Evolutionary conservation across 2,329 filamentous ascomycete species (phyloP).

Genomic region (Sclerotiophoma versabilis): DNA sequence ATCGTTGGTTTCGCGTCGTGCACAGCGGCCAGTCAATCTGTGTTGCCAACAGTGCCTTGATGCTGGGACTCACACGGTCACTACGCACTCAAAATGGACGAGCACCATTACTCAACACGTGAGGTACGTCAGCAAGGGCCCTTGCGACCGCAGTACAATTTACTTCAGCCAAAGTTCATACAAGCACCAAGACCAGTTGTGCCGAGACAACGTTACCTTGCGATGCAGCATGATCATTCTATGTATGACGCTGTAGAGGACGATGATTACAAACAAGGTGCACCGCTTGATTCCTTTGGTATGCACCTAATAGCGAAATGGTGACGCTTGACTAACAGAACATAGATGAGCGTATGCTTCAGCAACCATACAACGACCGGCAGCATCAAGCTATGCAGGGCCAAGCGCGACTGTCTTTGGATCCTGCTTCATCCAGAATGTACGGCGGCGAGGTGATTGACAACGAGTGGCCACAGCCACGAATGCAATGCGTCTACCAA

Average conservation of each 20-base stretch:
- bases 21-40: neutral
- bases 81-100: neutral
- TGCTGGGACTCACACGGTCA: neutral
- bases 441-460: neutral
- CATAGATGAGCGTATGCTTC: constrained; percentile 48
- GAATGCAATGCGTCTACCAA: neutral
- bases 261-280: constrained; percentile 23
- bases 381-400: constrained; percentile 46
- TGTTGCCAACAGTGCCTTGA: neutral
- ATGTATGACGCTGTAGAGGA: constrained; percentile 37
- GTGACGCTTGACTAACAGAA: neutral
- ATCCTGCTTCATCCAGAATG: constrained; percentile 19
- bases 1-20: neutral
- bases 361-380: constrained; percentile 41
- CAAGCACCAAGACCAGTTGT: constrained; percentile 14
- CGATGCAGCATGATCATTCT: constrained; percentile 20
- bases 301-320: constrained; percentile 10
- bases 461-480: neutral
- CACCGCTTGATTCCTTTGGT: constrained; percentile 60
- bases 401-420: constrained; percentile 49
- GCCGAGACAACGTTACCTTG: constrained; percentile 36
- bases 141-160: constrained; percentile 15
- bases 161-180: constrained; percentile 24
- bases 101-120: neutral
- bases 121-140: neutral